Evolutionary conservation across 106 monocot genomes (phyloP).

Genomic region (Iris macrosiphon): DNA sequence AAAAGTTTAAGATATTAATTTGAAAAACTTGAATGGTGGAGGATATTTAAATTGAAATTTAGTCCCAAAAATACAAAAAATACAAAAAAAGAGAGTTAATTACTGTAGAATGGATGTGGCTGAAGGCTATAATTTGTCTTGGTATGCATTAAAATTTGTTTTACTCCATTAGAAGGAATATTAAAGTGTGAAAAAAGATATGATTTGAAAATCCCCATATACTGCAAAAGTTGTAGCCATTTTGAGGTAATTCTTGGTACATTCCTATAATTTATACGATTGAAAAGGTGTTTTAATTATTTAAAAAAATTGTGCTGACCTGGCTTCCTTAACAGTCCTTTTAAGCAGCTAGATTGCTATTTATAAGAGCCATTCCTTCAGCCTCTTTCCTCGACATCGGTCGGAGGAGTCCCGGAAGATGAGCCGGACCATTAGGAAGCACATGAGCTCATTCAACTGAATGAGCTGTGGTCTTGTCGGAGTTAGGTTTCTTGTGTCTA

Average conservation of each 20-base stretch:
- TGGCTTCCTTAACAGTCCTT: not conserved
- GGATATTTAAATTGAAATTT: no score
- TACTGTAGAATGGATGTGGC: constrained; percentile 1
- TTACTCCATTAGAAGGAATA: constrained; percentile 10
- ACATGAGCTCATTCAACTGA: constrained; percentile 2
- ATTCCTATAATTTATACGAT: not conserved
- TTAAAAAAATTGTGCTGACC: constrained; percentile 12
- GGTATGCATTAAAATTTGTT: constrained; percentile 1
- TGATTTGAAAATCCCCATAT: constrained; percentile 12
- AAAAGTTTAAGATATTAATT: no score
- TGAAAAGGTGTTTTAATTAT: not conserved
- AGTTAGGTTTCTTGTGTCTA: constrained; percentile 1
- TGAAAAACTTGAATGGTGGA: no score
- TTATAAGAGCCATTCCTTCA: constrained; percentile 22
- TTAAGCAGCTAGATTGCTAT: constrained; percentile 23
- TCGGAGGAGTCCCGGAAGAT: constrained; percentile 6
- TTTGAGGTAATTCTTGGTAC: constrained; percentile 9
- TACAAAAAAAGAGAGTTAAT: no score
- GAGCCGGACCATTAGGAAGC: constrained; percentile 12
- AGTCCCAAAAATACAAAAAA: no score
- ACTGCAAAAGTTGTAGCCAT: constrained; percentile 13
- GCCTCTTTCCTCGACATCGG: constrained; percentile 1
- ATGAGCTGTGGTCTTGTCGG: constrained; percentile 1
- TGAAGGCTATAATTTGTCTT: constrained; percentile 10
- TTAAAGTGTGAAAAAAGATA: constrained; percentile 19